phyloP scores from a whole-genome alignment of 2,329 filamentous ascomycete genomes.

The Monosporascus sp. region DNA sequence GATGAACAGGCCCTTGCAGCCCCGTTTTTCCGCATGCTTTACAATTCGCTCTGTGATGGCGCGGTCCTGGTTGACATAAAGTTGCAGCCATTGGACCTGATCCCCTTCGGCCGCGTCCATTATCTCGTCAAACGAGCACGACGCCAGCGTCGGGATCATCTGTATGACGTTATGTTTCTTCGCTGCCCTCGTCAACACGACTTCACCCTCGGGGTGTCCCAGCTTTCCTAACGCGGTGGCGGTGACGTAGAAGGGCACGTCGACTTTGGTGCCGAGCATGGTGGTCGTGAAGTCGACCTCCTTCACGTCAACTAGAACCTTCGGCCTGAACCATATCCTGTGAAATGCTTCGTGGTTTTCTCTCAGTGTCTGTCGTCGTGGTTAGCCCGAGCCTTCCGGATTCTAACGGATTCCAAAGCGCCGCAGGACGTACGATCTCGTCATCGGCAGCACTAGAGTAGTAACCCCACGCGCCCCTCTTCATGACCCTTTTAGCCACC shows the following conservation, averaged over 20 bases:
- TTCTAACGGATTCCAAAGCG: background rate
- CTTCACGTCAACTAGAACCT: constrained; percentile 83
- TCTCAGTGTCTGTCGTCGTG: constrained; percentile 64
- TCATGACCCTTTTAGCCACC: constrained; percentile 86
- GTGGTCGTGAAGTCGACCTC: constrained; percentile 81
- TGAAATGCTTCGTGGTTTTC: constrained; percentile 97
- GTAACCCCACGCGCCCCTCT: constrained; percentile 95
- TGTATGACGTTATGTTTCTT: constrained; percentile 86
- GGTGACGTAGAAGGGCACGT: constrained; percentile 92
- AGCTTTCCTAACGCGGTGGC: constrained; percentile 94
- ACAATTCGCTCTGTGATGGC: constrained; percentile 86
- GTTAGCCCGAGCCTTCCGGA: constrained; percentile 11
- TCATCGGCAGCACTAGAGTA: constrained; percentile 92
- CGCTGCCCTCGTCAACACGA: constrained; percentile 79
- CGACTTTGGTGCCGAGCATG: constrained; percentile 83
- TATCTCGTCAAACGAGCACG: constrained; percentile 96
- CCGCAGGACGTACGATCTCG: constrained; percentile 59
- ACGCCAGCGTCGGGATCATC: constrained; percentile 97
- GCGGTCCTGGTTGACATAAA: constrained; percentile 96
- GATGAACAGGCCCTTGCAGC: constrained; percentile 95
- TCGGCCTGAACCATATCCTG: constrained; percentile 93
- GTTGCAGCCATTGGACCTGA: constrained; percentile 93
- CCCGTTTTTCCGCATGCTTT: constrained; percentile 81
- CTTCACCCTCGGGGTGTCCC: constrained; percentile 89
- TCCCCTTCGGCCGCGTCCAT: constrained; percentile 73